These are phyloP conservation scores for Talaromyces verruculosus DNA, from an alignment of 2,329 filamentous ascomycete genomes.

Conservation along the genomic window DNA sequence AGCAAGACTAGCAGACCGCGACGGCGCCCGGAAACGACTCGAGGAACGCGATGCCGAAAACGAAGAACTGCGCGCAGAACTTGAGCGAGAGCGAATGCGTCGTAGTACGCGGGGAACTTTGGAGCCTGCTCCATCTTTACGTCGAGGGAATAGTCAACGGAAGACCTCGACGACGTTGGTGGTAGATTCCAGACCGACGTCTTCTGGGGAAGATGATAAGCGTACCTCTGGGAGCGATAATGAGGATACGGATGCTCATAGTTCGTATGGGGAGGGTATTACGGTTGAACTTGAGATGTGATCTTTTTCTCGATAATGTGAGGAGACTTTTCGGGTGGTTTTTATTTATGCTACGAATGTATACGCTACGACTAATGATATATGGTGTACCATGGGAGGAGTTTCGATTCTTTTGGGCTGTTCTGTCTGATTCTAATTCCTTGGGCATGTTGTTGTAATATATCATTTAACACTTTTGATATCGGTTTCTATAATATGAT, in stretches of 20 bases:
- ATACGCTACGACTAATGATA: slow-evolving; percentile 22
- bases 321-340: neutral
- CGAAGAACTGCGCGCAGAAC: slow-evolving; percentile 64
- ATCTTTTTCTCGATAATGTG: neutral
- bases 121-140: neutral
- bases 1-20: slow-evolving; percentile 77
- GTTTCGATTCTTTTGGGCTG: neutral
- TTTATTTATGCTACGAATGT: slow-evolving; percentile 3
- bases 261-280: slow-evolving; percentile 40
- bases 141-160: slow-evolving; percentile 12
- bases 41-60: slow-evolving; percentile 75
- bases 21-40: slow-evolving; percentile 75
- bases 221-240: slow-evolving; percentile 21
- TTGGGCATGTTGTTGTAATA: slow-evolving; percentile 10
- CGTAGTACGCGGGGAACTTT: slow-evolving; percentile 23
- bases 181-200: slow-evolving; percentile 13
- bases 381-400: neutral
- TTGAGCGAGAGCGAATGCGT: slow-evolving; percentile 58
- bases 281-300: slow-evolving; percentile 42
- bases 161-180: neutral
- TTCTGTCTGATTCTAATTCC: neutral
- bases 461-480: slow-evolving; percentile 8
- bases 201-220: slow-evolving; percentile 20
- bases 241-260: slow-evolving; percentile 33
- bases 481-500: slow-evolving; percentile 15